These are phyloP conservation scores for Lichenothelia convexa DNA, from an alignment of 495 filamentous ascomycete species.

Conservation along the genomic window DNA sequence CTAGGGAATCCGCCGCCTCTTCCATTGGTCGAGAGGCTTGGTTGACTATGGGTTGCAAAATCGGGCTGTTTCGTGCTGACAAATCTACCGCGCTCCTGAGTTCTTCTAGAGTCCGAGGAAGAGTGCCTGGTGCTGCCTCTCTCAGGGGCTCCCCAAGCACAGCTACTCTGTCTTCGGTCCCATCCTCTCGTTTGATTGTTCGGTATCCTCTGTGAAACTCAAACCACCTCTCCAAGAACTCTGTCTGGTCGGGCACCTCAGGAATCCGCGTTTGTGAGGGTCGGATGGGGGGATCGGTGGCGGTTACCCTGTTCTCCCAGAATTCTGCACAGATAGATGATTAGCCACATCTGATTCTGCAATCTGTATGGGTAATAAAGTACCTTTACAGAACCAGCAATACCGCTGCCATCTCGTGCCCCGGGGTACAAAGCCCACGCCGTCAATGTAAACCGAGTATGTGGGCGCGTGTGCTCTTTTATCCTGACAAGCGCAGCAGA, in stretches of 20 bases:
- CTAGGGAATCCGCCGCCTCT: too few species aligned
- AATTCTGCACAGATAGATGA: conserved; percentile 19
- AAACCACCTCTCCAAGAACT: conserved; percentile 24
- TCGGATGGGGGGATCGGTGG: conserved; percentile 13
- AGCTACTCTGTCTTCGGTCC: conserved; percentile 19
- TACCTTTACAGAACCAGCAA: conserved; percentile 28
- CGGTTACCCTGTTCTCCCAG: conserved; percentile 22
- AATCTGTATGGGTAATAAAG: not conserved
- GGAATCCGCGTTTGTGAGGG: conserved; percentile 21
- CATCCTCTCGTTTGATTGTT: conserved; percentile 17
- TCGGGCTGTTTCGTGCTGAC: too few species aligned
- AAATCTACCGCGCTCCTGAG: conserved; percentile 12
- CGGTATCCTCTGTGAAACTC: conserved; percentile 26
- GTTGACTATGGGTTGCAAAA: too few species aligned
- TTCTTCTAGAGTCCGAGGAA: conserved; percentile 23
- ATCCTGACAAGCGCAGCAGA: conserved; percentile 27
- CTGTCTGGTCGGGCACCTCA: conserved; percentile 22
- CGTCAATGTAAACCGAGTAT: conserved; percentile 25
- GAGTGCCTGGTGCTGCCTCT: conserved; percentile 23
- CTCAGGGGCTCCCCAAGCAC: conserved; percentile 22
- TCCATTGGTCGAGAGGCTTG: too few species aligned
- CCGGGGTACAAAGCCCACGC: conserved; percentile 24
- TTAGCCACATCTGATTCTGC: not conserved
- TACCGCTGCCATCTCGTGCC: conserved; percentile 27
- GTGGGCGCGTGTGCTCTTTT: conserved; percentile 19